These are phyloP conservation scores for Metschnikowia matae DNA, from an alignment of 805 yeast species.

Conservation along the genomic window DNA sequence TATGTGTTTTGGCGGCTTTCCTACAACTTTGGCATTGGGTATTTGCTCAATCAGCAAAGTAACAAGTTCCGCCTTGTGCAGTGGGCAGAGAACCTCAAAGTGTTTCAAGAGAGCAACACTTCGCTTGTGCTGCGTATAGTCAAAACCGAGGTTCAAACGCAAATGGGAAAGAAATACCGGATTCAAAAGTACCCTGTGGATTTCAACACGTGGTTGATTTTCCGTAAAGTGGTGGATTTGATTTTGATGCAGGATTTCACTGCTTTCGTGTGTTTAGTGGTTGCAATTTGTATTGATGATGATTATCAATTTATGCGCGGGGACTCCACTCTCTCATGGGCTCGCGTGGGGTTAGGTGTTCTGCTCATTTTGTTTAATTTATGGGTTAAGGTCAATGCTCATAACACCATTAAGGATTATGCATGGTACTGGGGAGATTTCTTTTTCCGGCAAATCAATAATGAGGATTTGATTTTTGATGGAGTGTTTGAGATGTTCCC, in stretches of 20 bases:
- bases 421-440: constrained; percentile 98
- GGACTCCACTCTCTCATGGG: constrained; percentile 49
- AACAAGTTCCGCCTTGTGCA: constrained; percentile 50
- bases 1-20: constrained; percentile 72
- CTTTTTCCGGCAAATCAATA: constrained; percentile 66
- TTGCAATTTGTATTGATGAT: constrained; percentile 39
- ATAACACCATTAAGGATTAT: constrained; percentile 80
- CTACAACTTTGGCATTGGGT: constrained; percentile 80
- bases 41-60: constrained; percentile 62
- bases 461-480: constrained; percentile 70
- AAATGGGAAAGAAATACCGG: constrained; percentile 34
- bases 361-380: constrained; percentile 64
- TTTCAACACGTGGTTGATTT: constrained; percentile 78
- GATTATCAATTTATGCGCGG: constrained; percentile 33
- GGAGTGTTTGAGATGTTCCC: constrained; percentile 89
- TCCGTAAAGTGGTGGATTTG: constrained; percentile 74
- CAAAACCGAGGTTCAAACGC: constrained; percentile 31
- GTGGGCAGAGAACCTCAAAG: constrained; percentile 42
- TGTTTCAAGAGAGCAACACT: constrained; percentile 38
- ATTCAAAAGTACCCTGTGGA: constrained; percentile 52
- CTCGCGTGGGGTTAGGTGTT: constrained; percentile 59
- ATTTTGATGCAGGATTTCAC: constrained; percentile 82
- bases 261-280: constrained; percentile 65
- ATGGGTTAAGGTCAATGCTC: constrained; percentile 86
- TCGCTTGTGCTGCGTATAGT: constrained; percentile 37